Percentiles rank a stretch among this genome's conserved stretches.
These are phyloP conservation scores for Coemansia sp. DNA, from an alignment of 192 early-diverging fungal species.

Conservation along the genomic window DNA sequence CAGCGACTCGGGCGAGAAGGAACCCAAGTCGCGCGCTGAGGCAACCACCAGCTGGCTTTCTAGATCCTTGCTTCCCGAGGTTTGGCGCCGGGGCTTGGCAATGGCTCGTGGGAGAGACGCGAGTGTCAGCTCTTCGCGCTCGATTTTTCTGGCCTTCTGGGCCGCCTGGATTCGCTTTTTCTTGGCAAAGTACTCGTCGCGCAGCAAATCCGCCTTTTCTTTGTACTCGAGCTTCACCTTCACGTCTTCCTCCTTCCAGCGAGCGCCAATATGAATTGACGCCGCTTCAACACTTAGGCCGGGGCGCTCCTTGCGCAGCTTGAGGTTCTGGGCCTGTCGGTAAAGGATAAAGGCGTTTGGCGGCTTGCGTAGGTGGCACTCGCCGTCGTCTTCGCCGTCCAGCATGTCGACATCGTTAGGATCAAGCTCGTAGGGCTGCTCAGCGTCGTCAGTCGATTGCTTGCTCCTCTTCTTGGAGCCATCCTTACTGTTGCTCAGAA, in stretches of 20 bases:
- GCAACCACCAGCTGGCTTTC: conserved; percentile 10
- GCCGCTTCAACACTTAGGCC: conserved; percentile 29
- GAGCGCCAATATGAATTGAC: conserved; percentile 32
- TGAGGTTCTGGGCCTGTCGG: conserved; percentile 21
- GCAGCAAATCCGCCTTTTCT: conserved; percentile 17
- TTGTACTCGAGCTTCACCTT: conserved; percentile 21
- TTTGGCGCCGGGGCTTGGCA: conserved; percentile 4
- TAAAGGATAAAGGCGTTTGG: conserved; percentile 48
- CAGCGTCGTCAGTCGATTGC: not conserved
- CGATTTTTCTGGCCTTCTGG: conserved; percentile 24
- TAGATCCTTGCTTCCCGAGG: not conserved
- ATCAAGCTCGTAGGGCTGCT: not conserved
- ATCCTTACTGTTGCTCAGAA: not conserved
- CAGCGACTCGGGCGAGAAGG: conserved; percentile 35
- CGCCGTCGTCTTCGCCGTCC: not conserved
- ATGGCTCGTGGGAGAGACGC: not conserved
- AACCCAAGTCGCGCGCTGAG: conserved; percentile 23
- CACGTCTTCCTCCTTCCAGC: conserved; percentile 25
- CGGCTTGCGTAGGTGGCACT: conserved; percentile 36
- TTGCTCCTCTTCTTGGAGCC: not conserved
- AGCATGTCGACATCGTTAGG: not conserved
- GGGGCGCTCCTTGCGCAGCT: conserved; percentile 18
- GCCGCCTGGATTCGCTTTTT: conserved; percentile 35
- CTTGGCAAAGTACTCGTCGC: conserved; percentile 40
- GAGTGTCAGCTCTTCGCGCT: conserved; percentile 18